Base-by-base conservation (phyloP, 495 filamentous ascomycete genomes). In the Hapsidospora chrysogenum region DNA sequence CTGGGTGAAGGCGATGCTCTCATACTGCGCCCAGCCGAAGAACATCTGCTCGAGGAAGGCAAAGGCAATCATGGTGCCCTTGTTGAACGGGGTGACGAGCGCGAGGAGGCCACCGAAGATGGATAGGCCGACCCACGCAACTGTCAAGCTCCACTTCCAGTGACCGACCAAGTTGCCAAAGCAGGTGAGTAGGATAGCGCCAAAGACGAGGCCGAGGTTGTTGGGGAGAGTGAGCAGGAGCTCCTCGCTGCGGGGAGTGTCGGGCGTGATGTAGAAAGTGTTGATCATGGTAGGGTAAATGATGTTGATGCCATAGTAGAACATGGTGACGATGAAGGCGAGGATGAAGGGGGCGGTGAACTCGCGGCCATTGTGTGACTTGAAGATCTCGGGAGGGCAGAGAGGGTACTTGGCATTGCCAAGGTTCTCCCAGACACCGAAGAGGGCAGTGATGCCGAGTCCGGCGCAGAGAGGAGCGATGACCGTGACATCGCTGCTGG, bases 1-100 rank as follows among this genome's bases (percentile, higher is more conserved):
- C 37, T 51, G 48, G 15, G 42, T 47, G 31, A 46, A 49, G 9
- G 46, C 43, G n/a, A 51, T 42, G 28, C 31, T 34, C 23, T 45
- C 36, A 37, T 50, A 50, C 21, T 48, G 44, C 9, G 49, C 50
- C 45, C 46, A 53, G 18, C 50, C 47, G 41, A 44, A 53, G 44
- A 42, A 46, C 1, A 42, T 45, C 38, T 47, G 39, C 30, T 17
- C 38, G 27, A 53, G 21, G 21, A 43, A 45, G 11, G 38, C 36
- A 33, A 51, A 45, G 7, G 43, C 48, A 30, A 53, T 51, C 42
- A 51, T 47, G 15, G 39, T 26, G 6, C 34, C 41, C 27, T 49
- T 36, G 27, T 49, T 49, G 36, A 38, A 44, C 2, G 48, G 50
- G 3, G 45, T 51, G 5, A 36, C 29, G 17, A 53, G 42, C 4